Base-by-base conservation (phyloP, 2,329 filamentous ascomycete species). In the Trichoderma endophyticum region DNA sequence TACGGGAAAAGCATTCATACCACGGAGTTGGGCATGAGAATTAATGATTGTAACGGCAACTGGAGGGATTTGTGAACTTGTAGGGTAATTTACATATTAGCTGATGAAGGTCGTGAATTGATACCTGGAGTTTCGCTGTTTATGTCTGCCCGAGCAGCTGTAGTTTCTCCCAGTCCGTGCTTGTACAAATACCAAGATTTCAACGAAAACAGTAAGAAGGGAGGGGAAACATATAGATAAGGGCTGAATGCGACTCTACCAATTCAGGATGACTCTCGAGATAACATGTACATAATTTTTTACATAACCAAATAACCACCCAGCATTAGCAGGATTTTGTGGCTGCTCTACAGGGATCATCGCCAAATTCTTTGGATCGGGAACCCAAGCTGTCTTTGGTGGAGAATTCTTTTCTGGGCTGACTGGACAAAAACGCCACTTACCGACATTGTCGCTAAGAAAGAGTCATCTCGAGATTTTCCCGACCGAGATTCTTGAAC, bases 1-100 rank as follows among this genome's bases (percentile, higher is more conserved):
- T 48, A 18, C 12, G 18, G 56, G 36, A 32, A 68, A 32, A 24
- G 56, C 51, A 68, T 68, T 36, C 56, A 68, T 60, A 59, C 54
- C 65, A 48, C 6, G 65, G 65, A 68, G 65, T 68, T 68, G 56
- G 65, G 54, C 36, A 68, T 68, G 56, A 32, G 59, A 12, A 43
- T 32, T 60, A 34, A 68, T 68, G 54, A 60, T 48, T 68, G 34
- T 34, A 48, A 68, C 26, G 65, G 65, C 54, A 68, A 60, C 65
- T n/a, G 65, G 56, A 60, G n/a, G 48, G 51, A 21, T 51, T 21
- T 51, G n/a, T 51, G n/a, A 21, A n/a, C 18, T 51, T 51, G 18
- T 7, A 36, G 32, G 60, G 36, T 21, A 26, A 30, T 60, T 30
- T 24, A 30, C 15, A 36, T 68, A 26, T 32, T 39, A 30, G 4